A percentile compares a stretch with the other conserved stretches of the same genome.
Evolutionary conservation across 306 rosid genomes (phyloP).

Genomic region (Acacia melanoxylon): DNA sequence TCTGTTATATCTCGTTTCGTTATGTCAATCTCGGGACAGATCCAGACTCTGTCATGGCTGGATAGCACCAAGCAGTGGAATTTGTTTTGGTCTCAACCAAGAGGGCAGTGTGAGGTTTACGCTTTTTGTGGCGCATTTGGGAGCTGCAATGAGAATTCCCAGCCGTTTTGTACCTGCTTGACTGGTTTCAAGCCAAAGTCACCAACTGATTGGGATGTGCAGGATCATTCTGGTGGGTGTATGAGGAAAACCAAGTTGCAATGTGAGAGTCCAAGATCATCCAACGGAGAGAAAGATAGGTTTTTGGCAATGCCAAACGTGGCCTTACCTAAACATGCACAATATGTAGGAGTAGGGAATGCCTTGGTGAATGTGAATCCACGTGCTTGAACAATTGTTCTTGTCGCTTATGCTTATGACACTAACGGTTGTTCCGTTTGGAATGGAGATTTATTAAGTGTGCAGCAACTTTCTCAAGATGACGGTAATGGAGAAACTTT

Average conservation of each 20-base stretch:
- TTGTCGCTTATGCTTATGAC: constrained; percentile 64
- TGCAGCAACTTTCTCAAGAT: constrained; percentile 48
- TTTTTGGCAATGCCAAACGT: constrained; percentile 36
- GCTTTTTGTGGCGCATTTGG: constrained; percentile 55
- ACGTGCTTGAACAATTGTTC: constrained; percentile 47
- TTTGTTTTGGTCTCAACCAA: constrained; percentile 44
- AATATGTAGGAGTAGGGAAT: constrained; percentile 30
- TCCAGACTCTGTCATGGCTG: constrained; percentile 34
- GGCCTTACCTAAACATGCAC: constrained; percentile 36
- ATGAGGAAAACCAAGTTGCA: constrained; percentile 29
- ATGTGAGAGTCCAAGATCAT: constrained; percentile 31
- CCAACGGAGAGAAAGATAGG: constrained; percentile 38
- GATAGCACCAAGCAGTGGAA: constrained; percentile 11
- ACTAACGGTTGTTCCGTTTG: constrained; percentile 50
- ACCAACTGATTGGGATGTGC: constrained; percentile 36
- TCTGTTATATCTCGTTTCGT: constrained; percentile 13
- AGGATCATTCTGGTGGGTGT: constrained; percentile 54
- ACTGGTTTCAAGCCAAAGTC: constrained; percentile 46
- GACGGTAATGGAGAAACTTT: constrained; percentile 43
- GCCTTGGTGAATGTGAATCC: constrained; percentile 47
- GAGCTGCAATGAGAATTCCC: constrained; percentile 30
- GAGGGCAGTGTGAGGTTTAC: constrained; percentile 45
- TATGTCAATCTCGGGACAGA: constrained; percentile 46
- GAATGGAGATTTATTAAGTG: constrained; percentile 55
- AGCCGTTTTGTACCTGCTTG: constrained; percentile 42